phyloP scores from a whole-genome alignment of 2,329 filamentous ascomycete species.

The Fusarium sp. region DNA sequence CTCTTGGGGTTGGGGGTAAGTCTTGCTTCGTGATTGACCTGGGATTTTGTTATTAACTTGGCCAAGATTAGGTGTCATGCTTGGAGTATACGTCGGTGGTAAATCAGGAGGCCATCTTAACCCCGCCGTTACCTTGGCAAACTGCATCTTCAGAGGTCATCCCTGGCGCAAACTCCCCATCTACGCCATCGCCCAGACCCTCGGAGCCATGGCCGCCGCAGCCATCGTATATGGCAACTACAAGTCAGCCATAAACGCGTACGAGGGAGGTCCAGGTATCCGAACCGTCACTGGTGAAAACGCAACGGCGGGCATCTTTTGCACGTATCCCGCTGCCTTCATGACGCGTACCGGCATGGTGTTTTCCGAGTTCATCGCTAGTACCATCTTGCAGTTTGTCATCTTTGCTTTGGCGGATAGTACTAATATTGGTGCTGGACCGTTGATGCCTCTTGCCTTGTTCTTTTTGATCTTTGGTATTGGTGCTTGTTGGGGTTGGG shows the following conservation, averaged over 20 bases:
- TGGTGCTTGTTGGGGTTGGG: slow-evolving; percentile 76
- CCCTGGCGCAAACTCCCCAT: slow-evolving; percentile 74
- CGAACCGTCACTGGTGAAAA: slow-evolving; percentile 67
- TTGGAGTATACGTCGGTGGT: slow-evolving; percentile 70
- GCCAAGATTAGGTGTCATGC: slow-evolving; percentile 68
- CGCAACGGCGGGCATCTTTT: slow-evolving; percentile 74
- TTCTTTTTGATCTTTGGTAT: slow-evolving; percentile 79
- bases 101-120: slow-evolving; percentile 74
- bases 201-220: slow-evolving; percentile 70
- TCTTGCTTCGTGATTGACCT: background rate
- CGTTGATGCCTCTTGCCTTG: slow-evolving; percentile 64
- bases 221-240: slow-evolving; percentile 70
- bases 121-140: slow-evolving; percentile 73
- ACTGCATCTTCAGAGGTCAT: slow-evolving; percentile 71
- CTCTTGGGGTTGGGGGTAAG: slow-evolving; percentile 60
- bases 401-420: slow-evolving; percentile 73
- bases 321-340: slow-evolving; percentile 73
- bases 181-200: slow-evolving; percentile 70
- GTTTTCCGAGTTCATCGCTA: slow-evolving; percentile 75
- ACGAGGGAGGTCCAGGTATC: slow-evolving; percentile 66
- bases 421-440: slow-evolving; percentile 63
- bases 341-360: slow-evolving; percentile 72
- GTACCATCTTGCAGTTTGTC: slow-evolving; percentile 71
- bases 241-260: slow-evolving; percentile 68
- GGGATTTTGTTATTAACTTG: background rate